These are phyloP conservation scores for Chaetomiaceae sp. DNA, from an alignment of 2,329 filamentous ascomycete species.

Conservation along the genomic window DNA sequence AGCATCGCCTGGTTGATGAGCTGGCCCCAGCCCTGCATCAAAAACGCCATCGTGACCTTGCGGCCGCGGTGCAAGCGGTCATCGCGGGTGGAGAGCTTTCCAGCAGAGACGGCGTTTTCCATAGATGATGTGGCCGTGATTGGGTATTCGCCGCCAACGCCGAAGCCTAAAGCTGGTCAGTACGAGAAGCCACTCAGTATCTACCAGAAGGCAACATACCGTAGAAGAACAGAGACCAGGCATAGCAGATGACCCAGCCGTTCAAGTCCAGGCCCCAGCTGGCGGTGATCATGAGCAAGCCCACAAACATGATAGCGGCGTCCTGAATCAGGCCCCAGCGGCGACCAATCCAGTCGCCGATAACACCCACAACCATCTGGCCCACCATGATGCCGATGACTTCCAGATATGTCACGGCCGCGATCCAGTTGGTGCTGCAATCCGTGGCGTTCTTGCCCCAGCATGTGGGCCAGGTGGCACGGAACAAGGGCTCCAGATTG, in stretches of 20 bases:
- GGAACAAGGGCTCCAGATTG: constrained; percentile 80
- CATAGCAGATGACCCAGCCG: constrained; percentile 97
- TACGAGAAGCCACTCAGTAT: background rate
- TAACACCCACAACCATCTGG: constrained; percentile 77
- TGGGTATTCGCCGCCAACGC: constrained; percentile 83
- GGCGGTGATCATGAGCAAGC: constrained; percentile 85
- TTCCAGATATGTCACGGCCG: constrained; percentile 84
- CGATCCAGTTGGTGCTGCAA: constrained; percentile 76
- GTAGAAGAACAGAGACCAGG: constrained; percentile 91
- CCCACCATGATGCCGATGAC: constrained; percentile 93
- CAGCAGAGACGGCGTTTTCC: constrained; percentile 81
- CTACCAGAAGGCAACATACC: constrained; percentile 42
- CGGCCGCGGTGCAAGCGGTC: constrained; percentile 93
- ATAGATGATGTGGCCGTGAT: constrained; percentile 96
- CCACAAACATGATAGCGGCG: constrained; percentile 88
- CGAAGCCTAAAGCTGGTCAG: constrained; percentile 40
- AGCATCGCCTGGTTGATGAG: constrained; percentile 89
- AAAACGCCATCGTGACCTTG: constrained; percentile 90
- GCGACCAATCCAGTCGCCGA: constrained; percentile 74
- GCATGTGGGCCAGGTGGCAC: constrained; percentile 69
- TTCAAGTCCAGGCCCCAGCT: constrained; percentile 84
- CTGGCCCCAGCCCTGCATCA: constrained; percentile 99
- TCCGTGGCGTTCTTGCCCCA: constrained; percentile 61
- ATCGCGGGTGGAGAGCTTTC: constrained; percentile 82
- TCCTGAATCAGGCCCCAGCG: constrained; percentile 96